Evolutionary conservation across 2,329 filamentous ascomycete genomes (phyloP).

Genomic region (Bipolaris cookei): DNA sequence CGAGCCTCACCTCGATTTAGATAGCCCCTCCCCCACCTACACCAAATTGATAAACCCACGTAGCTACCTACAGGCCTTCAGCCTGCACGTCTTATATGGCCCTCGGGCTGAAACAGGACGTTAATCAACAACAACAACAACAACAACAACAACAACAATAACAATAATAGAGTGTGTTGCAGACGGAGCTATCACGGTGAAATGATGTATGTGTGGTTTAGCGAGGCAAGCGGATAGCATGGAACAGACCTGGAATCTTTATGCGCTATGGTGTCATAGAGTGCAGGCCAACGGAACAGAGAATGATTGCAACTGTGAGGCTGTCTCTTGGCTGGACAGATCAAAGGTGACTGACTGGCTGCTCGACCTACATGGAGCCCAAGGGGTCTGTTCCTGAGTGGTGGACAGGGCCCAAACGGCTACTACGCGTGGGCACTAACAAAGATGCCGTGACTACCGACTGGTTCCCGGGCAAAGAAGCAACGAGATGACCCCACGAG

Average conservation of each 20-base stretch:
- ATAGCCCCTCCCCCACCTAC: too few species aligned
- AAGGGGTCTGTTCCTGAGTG: neutral
- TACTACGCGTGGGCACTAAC: neutral
- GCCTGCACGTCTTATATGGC: too few species aligned
- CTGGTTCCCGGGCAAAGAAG: neutral
- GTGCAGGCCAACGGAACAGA: neutral
- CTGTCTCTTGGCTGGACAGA: neutral
- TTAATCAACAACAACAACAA: too few species aligned
- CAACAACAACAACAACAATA: too few species aligned
- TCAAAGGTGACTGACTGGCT: neutral
- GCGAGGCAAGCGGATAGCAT: conserved; percentile 1
- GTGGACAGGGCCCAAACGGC: neutral
- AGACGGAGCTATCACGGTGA: neutral
- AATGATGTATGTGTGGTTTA: neutral
- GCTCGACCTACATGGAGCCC: too few species aligned
- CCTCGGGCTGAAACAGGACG: too few species aligned
- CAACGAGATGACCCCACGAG: neutral
- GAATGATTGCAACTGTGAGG: neutral
- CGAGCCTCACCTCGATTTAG: too few species aligned
- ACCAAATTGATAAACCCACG: too few species aligned
- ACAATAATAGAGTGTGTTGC: too few species aligned
- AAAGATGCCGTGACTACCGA: neutral
- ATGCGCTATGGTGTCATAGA: neutral
- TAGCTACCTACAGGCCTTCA: too few species aligned
- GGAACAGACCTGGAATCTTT: neutral